These are phyloP conservation scores for Fraxinus greggii DNA, from an alignment of 305 asterid genomes.

Conservation along the genomic window DNA sequence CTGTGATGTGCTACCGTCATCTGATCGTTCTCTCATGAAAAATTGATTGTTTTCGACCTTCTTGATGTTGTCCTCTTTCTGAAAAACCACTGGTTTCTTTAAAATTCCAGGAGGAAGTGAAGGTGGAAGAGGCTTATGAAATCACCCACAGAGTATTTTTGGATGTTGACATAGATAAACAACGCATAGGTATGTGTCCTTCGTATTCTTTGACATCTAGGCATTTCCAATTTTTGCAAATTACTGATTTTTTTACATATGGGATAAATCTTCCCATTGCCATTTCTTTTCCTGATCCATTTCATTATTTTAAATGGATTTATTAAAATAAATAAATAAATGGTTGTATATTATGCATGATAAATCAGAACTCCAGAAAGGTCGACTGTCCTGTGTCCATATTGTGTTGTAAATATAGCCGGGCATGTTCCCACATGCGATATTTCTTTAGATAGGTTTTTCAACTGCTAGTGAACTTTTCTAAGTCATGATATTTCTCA, in stretches of 20 bases:
- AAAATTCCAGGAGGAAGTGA: conserved; percentile 46
- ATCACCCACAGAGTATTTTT: conserved; percentile 78
- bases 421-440: neutral
- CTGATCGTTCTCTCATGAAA: neutral
- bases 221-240: neutral
- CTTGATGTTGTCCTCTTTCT: neutral
- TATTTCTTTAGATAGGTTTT: no score
- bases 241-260: neutral
- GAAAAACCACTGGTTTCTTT: neutral
- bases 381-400: neutral
- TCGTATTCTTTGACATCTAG: neutral
- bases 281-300: neutral
- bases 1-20: neutral
- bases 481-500: neutral
- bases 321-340: no score
- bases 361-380: neutral
- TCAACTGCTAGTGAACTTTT: neutral
- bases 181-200: conserved; percentile 55
- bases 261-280: neutral
- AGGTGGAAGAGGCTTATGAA: conserved; percentile 58
- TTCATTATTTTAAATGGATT: neutral
- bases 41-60: conserved; percentile 1
- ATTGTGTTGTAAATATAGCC: neutral
- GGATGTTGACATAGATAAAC: conserved; percentile 39
- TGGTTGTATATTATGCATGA: neutral